Percentiles rank a stretch among this genome's conserved stretches.
These are phyloP conservation scores for Pseudovirgaria hyperparasitica DNA, from an alignment of 2,329 filamentous ascomycete species.

Conservation along the genomic window DNA sequence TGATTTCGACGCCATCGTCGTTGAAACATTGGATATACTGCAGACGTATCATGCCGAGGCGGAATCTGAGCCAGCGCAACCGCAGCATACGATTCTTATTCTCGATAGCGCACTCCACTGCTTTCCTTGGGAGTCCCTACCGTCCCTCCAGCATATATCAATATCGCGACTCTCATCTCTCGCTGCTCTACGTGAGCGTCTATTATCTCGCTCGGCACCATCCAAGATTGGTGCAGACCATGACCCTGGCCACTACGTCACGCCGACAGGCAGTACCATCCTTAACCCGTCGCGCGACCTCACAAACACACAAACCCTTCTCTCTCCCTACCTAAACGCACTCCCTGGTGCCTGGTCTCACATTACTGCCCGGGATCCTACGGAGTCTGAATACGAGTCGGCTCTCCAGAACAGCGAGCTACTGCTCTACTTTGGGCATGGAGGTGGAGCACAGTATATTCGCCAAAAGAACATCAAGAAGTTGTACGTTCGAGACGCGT, in stretches of 20 bases:
- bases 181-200: conserved; percentile 63
- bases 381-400: conserved; percentile 62
- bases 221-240: conserved; percentile 5
- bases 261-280: conserved; percentile 56
- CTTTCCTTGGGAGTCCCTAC: conserved; percentile 93
- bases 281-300: conserved; percentile 84
- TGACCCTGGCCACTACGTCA: conserved; percentile 33
- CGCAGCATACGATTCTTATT: conserved; percentile 69
- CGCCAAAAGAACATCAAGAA: conserved; percentile 70
- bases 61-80: conserved; percentile 21
- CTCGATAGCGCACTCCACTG: conserved; percentile 82
- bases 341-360: conserved; percentile 47
- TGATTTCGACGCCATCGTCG: conserved; percentile 82
- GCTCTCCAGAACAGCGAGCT: conserved; percentile 56
- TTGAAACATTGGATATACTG: conserved; percentile 78
- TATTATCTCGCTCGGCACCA: conserved; percentile 41
- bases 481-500: conserved; percentile 41
- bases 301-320: conserved; percentile 62
- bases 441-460: conserved; percentile 89
- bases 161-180: conserved; percentile 84
- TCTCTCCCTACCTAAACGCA: conserved; percentile 51
- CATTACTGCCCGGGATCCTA: conserved; percentile 56
- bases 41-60: conserved; percentile 56
- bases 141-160: conserved; percentile 65
- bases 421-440: conserved; percentile 91